Base-by-base conservation (phyloP, 2,329 filamentous ascomycete genomes). In the Camillea tinctor region DNA sequence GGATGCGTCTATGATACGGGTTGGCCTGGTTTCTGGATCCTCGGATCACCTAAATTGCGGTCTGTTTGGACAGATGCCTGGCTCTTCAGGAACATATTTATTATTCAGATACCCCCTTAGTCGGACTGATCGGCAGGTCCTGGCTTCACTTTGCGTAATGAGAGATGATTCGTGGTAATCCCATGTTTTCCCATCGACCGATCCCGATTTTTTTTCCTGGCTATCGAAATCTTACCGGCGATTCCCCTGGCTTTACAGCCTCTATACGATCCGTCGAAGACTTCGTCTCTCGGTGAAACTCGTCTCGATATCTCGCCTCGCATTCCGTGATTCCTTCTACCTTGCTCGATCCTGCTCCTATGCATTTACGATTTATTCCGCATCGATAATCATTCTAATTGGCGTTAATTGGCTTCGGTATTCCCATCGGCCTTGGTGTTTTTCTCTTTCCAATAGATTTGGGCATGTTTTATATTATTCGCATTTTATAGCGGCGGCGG, bases 91-190 rank as follows among this genome's bases (percentile, higher is more conserved):
- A 66, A 70, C 69, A 71, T 70, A 68, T 64, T 66, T 68, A 66
- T 67, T 64, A 60, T 68, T 68, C 64, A 69, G 69, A 73, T 73
- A 73, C 68, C 71, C 71, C 68, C 60, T n/a, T n/a, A 62, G 67
- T 62, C 60, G 60, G 55, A 64, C 50, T 52, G 60, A 60, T 56
- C 55, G 58, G 64, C 17, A 44, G 36, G 36, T 40, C 49, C 36
- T 40, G 24, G 22, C 50, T 52, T 52, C 30, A 49, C n/a, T 24
- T 30, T 30, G 24, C 21, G 21, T 19, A 62, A 52, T 56, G 30
- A 48, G 19, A 40, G n/a, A 56, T 50, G 51, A 20, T 55, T 55
- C 56, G 60, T 19, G 57, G 50, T 50, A 22, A 11, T 24, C 20
- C 48, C 23, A 20, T 50, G 13, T 44, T 54, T 52, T 17, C 26